phyloP scores from a whole-genome alignment of 352 stramenopile species.

The Globisporangium okanoganense region DNA sequence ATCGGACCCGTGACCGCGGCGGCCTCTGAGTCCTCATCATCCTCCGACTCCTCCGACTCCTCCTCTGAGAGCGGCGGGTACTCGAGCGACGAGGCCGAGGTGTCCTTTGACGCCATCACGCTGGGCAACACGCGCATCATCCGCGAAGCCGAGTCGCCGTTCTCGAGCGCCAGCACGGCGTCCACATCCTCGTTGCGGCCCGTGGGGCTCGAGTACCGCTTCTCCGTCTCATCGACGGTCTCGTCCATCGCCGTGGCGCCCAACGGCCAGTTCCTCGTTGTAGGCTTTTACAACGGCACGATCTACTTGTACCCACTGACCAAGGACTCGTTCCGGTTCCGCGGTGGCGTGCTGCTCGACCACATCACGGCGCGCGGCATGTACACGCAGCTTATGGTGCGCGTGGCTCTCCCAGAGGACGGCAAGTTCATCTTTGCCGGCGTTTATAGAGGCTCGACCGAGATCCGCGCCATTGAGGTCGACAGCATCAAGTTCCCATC shows the following conservation, averaged over 20 bases:
- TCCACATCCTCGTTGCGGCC: constrained; percentile 22
- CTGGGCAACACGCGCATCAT: constrained; percentile 60
- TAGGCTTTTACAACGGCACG: constrained; percentile 77
- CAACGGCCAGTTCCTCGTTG: constrained; percentile 69
- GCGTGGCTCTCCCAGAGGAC: constrained; percentile 66
- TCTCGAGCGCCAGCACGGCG: constrained; percentile 36
- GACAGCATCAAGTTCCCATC: constrained; percentile 72
- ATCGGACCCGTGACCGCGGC: constrained; percentile 2
- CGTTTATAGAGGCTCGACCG: constrained; percentile 82
- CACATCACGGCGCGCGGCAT: constrained; percentile 76
- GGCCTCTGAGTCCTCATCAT: constrained; percentile 24
- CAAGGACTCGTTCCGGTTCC: constrained; percentile 57
- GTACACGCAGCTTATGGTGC: constrained; percentile 83
- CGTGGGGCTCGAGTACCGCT: constrained; percentile 59
- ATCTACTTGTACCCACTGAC: constrained; percentile 64
- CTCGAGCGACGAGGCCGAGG: constrained; percentile 59
- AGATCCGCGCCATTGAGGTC: constrained; percentile 80
- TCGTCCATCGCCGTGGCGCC: constrained; percentile 76
- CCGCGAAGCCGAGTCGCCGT: constrained; percentile 36
- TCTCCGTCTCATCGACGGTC: constrained; percentile 58
- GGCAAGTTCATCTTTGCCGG: constrained; percentile 85
- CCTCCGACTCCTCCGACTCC: constrained; percentile 23
- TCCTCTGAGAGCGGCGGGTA: constrained; percentile 18
- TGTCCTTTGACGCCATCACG: constrained; percentile 58
- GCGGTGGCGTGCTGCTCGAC: constrained; percentile 70